Evolutionary conservation across 805 yeast genomes (phyloP), one percentile per base, ranked within the genome.

Genomic region (Sugiyamaella mastotermitis): DNA sequence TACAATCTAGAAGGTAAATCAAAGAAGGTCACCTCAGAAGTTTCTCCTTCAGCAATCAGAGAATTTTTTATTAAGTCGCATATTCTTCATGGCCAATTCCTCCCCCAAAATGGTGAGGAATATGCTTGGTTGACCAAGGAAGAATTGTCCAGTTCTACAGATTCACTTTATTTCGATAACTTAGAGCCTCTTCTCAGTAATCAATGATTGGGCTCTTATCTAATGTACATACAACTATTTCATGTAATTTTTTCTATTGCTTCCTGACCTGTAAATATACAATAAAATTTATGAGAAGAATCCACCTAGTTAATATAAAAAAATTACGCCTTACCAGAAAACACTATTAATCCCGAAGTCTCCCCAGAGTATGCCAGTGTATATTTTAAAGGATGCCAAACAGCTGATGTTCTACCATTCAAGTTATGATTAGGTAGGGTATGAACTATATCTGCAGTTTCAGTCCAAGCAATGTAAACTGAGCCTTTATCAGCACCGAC

Each of bases 11-110:
- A 21, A 13, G 30, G 17, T 18, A 17, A 13, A n/a, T 3, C 31
- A 3, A 37, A 45, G 9, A 11, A 56, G 1, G 19, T 51, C 19
- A 31, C 47, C 5, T 38, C 41, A 3, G 46, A 42, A 4, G 15
- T 45, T 13, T 18, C 52, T 2, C 56, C 48, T 8, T 51, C 42
- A 2, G 52, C 53, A 5, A 41, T 47, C 10, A 69, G 75, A 51
- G 90, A 83, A 51, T 92, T 79, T 56, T 66, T 83, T 51, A 75
- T 92, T 51, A 86, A 85, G 62, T 82, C 94, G 23, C 95, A 86
- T 58, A 85, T 90, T 41, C 64, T 90, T 50, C 83, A 94, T 9
- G 98, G 97, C 32, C 65, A 67, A 45, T 88, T 88, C 59, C 61
- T 72, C 25, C 62, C 65, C 27, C 57, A 65, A 23, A 56, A 60